phyloP scores from a whole-genome alignment of 75 land plant genomes.

The Ceratopteris richardii region DNA sequence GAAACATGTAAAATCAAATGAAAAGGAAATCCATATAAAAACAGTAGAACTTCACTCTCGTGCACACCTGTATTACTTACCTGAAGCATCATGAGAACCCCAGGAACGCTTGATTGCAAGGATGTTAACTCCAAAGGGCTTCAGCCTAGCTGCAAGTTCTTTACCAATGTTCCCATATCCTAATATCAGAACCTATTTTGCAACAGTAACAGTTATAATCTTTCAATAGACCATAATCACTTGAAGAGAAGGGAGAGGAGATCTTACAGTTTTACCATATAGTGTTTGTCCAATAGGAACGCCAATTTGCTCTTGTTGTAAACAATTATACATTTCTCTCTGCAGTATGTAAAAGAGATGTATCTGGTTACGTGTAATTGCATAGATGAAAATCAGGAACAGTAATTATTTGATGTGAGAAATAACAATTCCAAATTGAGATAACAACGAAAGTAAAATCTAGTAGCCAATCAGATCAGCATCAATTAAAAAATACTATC shows the following conservation, averaged over 20 bases:
- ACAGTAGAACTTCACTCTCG: background rate
- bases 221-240: too few species aligned
- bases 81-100: conserved; percentile 12
- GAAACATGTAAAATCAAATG: background rate
- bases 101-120: conserved; percentile 72
- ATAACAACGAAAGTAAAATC: too few species aligned
- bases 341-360: too few species aligned
- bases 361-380: too few species aligned
- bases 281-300: conserved; percentile 68
- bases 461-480: too few species aligned
- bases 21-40: background rate
- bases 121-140: conserved; percentile 77
- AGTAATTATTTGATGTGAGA: too few species aligned
- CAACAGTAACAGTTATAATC: too few species aligned
- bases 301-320: conserved; percentile 48
- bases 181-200: conserved; percentile 66
- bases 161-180: conserved; percentile 86
- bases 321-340: conserved; percentile 53
- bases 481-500: too few species aligned
- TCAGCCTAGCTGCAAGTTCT: conserved; percentile 73
- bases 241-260: too few species aligned
- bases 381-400: too few species aligned
- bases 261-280: conserved; percentile 66
- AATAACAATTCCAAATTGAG: too few species aligned
- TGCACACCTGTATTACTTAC: background rate